A percentile compares a stretch with the other conserved stretches of the same genome.
Conservation (phyloP, 2,329 filamentous ascomycete species). For the Neofusicoccum kwambonambiense region DNA sequence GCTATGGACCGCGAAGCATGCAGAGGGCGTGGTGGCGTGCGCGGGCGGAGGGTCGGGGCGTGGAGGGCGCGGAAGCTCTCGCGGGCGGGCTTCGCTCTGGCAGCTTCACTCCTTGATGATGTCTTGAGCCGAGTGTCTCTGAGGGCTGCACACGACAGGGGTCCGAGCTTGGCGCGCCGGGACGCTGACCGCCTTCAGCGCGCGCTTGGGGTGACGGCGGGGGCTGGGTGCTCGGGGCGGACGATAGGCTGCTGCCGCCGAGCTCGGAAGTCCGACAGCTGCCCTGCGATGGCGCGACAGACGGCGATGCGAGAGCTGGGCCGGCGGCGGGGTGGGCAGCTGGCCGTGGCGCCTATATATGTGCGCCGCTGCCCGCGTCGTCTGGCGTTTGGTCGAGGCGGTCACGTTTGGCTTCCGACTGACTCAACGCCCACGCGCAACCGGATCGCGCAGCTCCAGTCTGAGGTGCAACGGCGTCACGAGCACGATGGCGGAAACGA, state of each 20-base stretch:
- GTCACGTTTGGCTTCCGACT: constrained; percentile 10
- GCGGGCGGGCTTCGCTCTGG: constrained; percentile 14
- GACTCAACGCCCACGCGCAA: constrained; percentile 2
- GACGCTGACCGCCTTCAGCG: constrained; percentile 12
- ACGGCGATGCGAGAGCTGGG: neutral
- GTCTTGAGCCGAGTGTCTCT: neutral
- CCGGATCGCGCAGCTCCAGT: neutral
- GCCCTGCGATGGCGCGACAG: neutral
- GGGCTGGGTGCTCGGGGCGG: neutral
- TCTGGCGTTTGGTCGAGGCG: neutral
- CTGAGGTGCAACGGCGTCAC: neutral
- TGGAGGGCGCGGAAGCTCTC: constrained; percentile 21
- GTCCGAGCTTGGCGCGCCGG: constrained; percentile 17
- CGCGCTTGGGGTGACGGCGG: neutral
- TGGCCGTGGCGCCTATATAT: constrained; percentile 1
- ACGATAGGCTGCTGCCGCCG: constrained; percentile 9
- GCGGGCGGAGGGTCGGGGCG: constrained; percentile 28
- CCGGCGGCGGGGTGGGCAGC: neutral
- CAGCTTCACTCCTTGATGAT: constrained; percentile 19
- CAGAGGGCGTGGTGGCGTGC: constrained; percentile 27
- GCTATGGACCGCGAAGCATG: constrained; percentile 21
- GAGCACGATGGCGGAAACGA: constrained; percentile 20
- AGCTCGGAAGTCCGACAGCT: neutral
- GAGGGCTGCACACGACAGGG: constrained; percentile 13
- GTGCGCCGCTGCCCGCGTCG: neutral